These are phyloP conservation scores for Coemansia sp. DNA, from an alignment of 192 early-diverging fungal species.

Conservation along the genomic window DNA sequence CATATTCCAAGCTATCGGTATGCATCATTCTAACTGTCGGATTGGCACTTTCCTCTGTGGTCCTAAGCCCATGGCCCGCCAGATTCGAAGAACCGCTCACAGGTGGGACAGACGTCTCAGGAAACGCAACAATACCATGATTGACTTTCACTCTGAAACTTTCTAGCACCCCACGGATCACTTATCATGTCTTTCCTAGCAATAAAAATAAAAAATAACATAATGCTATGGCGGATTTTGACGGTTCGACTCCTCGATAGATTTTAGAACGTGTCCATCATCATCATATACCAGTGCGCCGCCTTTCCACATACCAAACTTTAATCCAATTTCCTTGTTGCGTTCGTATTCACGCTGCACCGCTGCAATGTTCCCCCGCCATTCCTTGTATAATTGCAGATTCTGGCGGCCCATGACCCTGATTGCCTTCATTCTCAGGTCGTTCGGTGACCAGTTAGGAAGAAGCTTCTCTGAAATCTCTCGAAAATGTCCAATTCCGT, in stretches of 20 bases:
- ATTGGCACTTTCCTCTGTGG: constrained; percentile 88
- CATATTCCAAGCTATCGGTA: constrained; percentile 63
- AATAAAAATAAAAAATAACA: neutral
- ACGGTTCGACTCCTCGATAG: constrained; percentile 50
- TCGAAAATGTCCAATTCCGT: constrained; percentile 87
- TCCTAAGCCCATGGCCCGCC: constrained; percentile 65
- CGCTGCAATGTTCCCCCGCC: constrained; percentile 72
- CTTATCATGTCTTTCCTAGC: neutral
- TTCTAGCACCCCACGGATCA: constrained; percentile 11
- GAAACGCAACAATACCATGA: constrained; percentile 17
- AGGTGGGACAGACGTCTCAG: constrained; percentile 31
- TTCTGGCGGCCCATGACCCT: constrained; percentile 84
- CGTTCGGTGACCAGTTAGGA: constrained; percentile 74
- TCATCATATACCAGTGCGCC: constrained; percentile 82
- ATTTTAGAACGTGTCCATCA: constrained; percentile 68
- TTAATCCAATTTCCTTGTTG: constrained; percentile 79
- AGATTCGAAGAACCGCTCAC: constrained; percentile 52
- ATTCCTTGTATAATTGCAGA: constrained; percentile 80
- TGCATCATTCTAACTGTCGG: constrained; percentile 59
- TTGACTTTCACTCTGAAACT: constrained; percentile 29
- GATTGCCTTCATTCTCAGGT: constrained; percentile 82
- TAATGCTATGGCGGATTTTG: constrained; percentile 23
- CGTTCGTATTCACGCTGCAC: constrained; percentile 72
- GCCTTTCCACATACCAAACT: constrained; percentile 74
- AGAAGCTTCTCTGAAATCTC: constrained; percentile 78